phyloP scores from a whole-genome alignment of 148 eudicot genomes.

The Dianthus caryophyllus region DNA sequence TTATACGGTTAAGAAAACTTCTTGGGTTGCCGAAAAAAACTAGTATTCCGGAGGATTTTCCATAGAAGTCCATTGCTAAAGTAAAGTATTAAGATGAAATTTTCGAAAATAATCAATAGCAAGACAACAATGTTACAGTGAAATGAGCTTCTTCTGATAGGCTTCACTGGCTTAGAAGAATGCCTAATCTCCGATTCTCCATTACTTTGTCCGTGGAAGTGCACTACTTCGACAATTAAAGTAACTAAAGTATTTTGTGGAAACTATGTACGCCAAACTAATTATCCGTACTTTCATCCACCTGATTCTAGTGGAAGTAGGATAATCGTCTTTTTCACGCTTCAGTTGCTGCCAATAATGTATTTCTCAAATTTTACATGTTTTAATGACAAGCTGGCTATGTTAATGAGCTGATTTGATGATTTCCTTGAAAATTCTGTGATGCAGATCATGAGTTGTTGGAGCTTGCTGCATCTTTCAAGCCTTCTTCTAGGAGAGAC shows the following conservation, averaged over 20 bases:
- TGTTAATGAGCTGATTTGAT: neutral
- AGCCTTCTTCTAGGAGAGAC: conserved; percentile 61
- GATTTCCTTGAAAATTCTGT: conserved; percentile 2
- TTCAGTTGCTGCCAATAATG: neutral
- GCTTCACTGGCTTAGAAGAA: conserved; percentile 3
- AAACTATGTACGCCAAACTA: neutral
- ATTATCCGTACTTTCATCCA: neutral
- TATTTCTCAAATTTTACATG: neutral
- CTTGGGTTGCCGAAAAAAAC: too few species aligned
- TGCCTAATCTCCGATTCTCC: neutral
- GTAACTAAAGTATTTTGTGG: neutral
- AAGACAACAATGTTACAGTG: neutral
- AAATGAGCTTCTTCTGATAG: neutral
- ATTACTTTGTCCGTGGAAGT: neutral
- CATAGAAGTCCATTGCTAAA: too few species aligned
- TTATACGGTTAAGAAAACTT: too few species aligned
- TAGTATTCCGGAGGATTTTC: too few species aligned
- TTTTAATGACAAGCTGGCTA: neutral
- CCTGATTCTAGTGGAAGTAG: neutral
- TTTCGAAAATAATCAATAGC: neutral
- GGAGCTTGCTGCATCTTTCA: conserved; percentile 73
- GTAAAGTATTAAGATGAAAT: too few species aligned
- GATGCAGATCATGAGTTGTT: conserved; percentile 70
- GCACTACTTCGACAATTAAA: neutral
- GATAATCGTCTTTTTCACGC: neutral